Evolutionary conservation across 495 filamentous ascomycete genomes (phyloP), one percentile per base, ranked within the genome.

Genomic region (Aspergillus biplanus): DNA sequence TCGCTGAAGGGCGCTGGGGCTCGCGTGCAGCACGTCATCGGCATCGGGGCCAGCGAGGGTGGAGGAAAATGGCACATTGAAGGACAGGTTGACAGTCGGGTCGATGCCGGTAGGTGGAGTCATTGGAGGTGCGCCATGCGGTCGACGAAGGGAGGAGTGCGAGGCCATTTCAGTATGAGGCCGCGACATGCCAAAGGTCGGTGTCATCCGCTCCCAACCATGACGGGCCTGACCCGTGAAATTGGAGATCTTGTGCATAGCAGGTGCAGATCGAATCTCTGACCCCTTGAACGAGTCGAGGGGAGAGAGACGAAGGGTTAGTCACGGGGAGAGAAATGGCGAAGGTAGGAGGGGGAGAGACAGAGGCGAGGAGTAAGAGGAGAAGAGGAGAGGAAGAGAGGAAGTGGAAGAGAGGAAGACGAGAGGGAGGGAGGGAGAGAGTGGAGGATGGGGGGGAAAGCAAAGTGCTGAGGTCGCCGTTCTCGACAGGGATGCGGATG

Each of bases 1-100:
- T 67, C 90, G 88, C 61, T 90, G 86, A 11, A 94, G 84, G 46
- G 93, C 93, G 58, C 88, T 88, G 59, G 86, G 83, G 62, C 87
- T 96, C 64, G 93, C 92, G 77, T 97, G 90, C 55, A 98, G 80
- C 65, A 98, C 90, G 74, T 97, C 93, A 70, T 96, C 90, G 68
- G 86, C 85, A 66, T 97, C 91, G 66, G 95, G 95, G 33, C 96
- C 95, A 64, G 90, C 87, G 61, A 97, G 85, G 66, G 92, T 90
- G 52, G 92, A 96, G 60, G 91, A 87, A 79, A 99, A 97, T 35
- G 95, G 95, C 8, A 98, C 89, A 71, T 96, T 97, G 86, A 98
- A 97, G 67, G 91, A 91, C 55, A 91, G 83, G 66, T 89, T 88
- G 69, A 93, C 89, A 61, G 86, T 84, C 33, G 87, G 78, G 67